These are phyloP conservation scores for Kappamyces sp. DNA, from an alignment of 192 early-diverging fungal species.

Conservation along the genomic window DNA sequence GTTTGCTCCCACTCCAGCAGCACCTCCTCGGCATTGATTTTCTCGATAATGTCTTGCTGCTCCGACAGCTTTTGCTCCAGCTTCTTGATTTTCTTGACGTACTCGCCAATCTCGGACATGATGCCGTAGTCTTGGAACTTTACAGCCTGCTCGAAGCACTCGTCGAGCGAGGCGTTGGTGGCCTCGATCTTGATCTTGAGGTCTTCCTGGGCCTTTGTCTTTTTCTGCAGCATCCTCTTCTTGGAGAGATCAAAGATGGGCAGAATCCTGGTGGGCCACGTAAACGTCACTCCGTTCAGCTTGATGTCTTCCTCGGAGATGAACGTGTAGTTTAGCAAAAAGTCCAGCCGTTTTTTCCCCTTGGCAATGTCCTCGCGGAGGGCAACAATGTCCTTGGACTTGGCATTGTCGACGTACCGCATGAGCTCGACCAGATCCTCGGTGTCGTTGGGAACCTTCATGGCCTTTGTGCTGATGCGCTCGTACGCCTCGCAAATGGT, in stretches of 20 bases:
- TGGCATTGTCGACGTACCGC: slow-evolving; percentile 51
- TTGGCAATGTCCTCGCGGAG: slow-evolving; percentile 47
- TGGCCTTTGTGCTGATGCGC: slow-evolving; percentile 49
- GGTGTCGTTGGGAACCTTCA: slow-evolving; percentile 53
- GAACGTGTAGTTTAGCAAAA: slow-evolving; percentile 50
- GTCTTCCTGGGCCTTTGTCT: slow-evolving; percentile 57
- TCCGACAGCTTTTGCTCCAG: slow-evolving; percentile 44
- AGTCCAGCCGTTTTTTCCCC: slow-evolving; percentile 52
- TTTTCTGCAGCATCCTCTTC: slow-evolving; percentile 58
- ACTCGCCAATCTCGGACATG: slow-evolving; percentile 54
- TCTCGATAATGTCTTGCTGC: slow-evolving; percentile 31
- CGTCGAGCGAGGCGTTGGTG: slow-evolving; percentile 50
- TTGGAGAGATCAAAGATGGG: slow-evolving; percentile 59
- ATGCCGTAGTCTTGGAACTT: slow-evolving; percentile 60
- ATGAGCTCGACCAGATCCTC: slow-evolving; percentile 56
- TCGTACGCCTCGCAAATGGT: slow-evolving; percentile 57
- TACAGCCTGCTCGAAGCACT: slow-evolving; percentile 45
- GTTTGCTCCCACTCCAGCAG: slow-evolving; percentile 57
- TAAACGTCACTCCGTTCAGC: slow-evolving; percentile 58
- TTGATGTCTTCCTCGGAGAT: slow-evolving; percentile 59
- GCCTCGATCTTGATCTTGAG: slow-evolving; percentile 48
- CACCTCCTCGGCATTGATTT: slow-evolving; percentile 54
- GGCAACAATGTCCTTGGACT: slow-evolving; percentile 40
- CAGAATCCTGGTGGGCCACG: slow-evolving; percentile 56
- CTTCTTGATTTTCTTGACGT: slow-evolving; percentile 51